These are phyloP conservation scores for Hebeloma cylindrosporum DNA, from an alignment of 768 basidiomycete species.

Conservation along the genomic window DNA sequence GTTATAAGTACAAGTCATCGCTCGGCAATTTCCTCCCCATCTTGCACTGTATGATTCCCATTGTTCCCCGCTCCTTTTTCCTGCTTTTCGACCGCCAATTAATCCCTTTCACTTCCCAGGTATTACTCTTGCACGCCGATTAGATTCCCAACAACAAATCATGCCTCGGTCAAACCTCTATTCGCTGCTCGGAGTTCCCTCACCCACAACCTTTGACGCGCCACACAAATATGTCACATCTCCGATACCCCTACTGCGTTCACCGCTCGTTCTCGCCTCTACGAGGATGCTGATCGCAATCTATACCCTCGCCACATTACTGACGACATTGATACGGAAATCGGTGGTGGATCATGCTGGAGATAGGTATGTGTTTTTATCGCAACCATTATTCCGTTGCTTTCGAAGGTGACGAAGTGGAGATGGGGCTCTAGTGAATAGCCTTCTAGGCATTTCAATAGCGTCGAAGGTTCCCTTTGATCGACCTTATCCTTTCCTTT, in stretches of 20 bases:
- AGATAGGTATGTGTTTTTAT: constrained; percentile 25
- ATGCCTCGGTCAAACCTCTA: constrained; percentile 17
- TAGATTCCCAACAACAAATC: neutral
- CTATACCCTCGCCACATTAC: constrained; percentile 45
- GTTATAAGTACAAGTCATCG: too few relatives aligned
- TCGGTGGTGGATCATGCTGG: constrained; percentile 29
- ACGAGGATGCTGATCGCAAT: constrained; percentile 49
- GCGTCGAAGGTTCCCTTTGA: neutral
- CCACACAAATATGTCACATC: constrained; percentile 46
- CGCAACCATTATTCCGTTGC: neutral
- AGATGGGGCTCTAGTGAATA: too few relatives aligned
- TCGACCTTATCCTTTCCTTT: neutral
- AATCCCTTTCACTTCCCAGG: constrained; percentile 11
- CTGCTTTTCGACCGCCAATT: too few relatives aligned
- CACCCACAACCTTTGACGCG: constrained; percentile 34
- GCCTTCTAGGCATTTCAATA: too few relatives aligned
- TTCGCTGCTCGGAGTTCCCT: constrained; percentile 14
- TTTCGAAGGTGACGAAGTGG: neutral
- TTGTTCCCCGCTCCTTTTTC: too few relatives aligned
- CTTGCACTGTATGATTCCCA: too few relatives aligned
- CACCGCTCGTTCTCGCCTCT: constrained; percentile 41
- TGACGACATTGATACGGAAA: constrained; percentile 40
- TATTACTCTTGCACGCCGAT: neutral
- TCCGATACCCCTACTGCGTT: constrained; percentile 40
- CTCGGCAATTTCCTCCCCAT: too few relatives aligned